A percentile compares a stretch with the other conserved stretches of the same genome.
Evolutionary conservation across 768 basidiomycete genomes (phyloP).

Genomic region (Coprinellus micaceus): DNA sequence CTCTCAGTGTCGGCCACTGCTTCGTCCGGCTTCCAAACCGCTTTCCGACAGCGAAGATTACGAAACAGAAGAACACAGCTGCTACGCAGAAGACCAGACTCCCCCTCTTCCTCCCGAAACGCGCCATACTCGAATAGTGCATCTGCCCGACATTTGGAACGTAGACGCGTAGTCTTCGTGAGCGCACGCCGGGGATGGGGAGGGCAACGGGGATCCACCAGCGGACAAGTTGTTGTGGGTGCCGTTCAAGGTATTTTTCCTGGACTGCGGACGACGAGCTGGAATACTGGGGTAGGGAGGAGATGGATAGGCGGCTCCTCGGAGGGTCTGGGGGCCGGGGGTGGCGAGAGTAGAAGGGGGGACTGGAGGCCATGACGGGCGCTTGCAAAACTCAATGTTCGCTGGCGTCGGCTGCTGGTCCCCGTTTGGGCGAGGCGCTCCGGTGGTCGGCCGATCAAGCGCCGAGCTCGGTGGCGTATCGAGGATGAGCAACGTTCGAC

Average conservation of each 20-base stretch:
- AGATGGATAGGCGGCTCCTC: neutral
- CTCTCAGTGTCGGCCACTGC: slow-evolving; percentile 57
- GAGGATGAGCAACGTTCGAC: neutral
- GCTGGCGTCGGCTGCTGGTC: neutral
- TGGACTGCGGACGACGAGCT: slow-evolving; percentile 53
- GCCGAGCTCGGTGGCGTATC: too few relatives aligned
- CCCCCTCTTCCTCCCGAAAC: slow-evolving; percentile 58
- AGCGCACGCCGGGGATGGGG: slow-evolving; percentile 55
- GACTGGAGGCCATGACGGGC: neutral
- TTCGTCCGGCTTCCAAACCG: slow-evolving; percentile 60
- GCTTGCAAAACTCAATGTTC: neutral
- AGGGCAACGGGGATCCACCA: slow-evolving; percentile 62
- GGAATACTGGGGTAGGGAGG: neutral
- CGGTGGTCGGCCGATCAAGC: too few relatives aligned
- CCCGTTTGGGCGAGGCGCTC: too few relatives aligned
- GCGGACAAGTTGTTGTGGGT: slow-evolving; percentile 37
- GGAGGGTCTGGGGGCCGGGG: neutral
- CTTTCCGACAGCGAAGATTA: slow-evolving; percentile 56
- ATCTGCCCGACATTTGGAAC: slow-evolving; percentile 60
- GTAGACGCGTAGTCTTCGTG: slow-evolving; percentile 53
- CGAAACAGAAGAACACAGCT: slow-evolving; percentile 45
- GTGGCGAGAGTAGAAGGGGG: neutral
- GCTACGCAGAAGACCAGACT: slow-evolving; percentile 47
- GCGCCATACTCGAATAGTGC: slow-evolving; percentile 51
- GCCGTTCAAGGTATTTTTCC: slow-evolving; percentile 51